phyloP scores from a whole-genome alignment of 352 stramenopile species.

The Bremia lactucae region DNA sequence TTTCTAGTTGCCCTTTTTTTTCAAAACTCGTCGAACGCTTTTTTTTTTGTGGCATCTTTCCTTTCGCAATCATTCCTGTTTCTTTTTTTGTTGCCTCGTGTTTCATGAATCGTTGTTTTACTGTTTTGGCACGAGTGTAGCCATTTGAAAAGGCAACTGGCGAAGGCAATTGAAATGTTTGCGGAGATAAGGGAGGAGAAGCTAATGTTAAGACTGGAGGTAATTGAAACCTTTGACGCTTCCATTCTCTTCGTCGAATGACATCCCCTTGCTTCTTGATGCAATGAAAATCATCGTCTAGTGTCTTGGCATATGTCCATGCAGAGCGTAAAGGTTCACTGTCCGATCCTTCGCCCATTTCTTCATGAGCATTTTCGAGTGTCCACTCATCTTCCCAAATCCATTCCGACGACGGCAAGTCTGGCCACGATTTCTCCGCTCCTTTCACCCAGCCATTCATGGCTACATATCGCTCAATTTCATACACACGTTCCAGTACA shows the following conservation, averaged over 20 bases:
- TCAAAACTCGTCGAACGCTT: slow-evolving; percentile 34
- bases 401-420: slow-evolving; percentile 70
- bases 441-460: slow-evolving; percentile 61
- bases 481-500: slow-evolving; percentile 59
- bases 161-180: slow-evolving; percentile 10
- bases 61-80: slow-evolving; percentile 7
- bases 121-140: slow-evolving; percentile 23
- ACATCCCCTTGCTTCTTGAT: slow-evolving; percentile 71
- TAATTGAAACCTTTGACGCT: slow-evolving; percentile 44
- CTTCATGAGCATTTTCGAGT: slow-evolving; percentile 28
- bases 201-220: slow-evolving; percentile 33
- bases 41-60: slow-evolving; percentile 23
- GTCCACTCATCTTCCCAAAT: slow-evolving; percentile 70
- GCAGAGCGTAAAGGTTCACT: slow-evolving; percentile 16
- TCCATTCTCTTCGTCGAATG: slow-evolving; percentile 56
- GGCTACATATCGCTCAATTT: slow-evolving; percentile 63
- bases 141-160: slow-evolving; percentile 14
- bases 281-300: slow-evolving; percentile 59
- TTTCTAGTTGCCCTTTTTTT: slow-evolving; percentile 22
- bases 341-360: slow-evolving; percentile 19
- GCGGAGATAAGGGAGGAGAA: slow-evolving; percentile 6
- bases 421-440: slow-evolving; percentile 39
- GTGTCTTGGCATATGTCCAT: slow-evolving; percentile 65
- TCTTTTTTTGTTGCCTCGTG: slow-evolving; percentile 28
- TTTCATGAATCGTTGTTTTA: slow-evolving; percentile 34